phyloP scores from a whole-genome alignment of 768 basidiomycete genomes.

The Saitozyma sp. region DNA sequence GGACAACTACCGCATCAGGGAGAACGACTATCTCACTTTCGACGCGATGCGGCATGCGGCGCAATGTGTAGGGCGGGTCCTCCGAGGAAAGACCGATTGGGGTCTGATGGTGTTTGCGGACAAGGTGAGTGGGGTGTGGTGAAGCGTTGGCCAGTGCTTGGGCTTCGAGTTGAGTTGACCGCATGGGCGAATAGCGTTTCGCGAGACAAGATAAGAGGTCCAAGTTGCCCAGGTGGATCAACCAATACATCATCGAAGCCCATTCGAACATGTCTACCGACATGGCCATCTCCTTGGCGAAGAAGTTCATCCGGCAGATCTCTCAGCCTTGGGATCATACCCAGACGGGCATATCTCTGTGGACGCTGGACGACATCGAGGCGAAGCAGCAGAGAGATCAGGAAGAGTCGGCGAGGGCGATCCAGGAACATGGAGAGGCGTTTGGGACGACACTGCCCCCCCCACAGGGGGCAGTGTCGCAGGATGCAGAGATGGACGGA shows the following conservation, averaged over 20 bases:
- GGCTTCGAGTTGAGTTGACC: conserved; percentile 9
- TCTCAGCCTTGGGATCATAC: conserved; percentile 97
- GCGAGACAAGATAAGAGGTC: conserved; percentile 60
- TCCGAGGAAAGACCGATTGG: conserved; percentile 99
- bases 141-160: conserved; percentile 55
- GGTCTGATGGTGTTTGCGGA: conserved; percentile 99
- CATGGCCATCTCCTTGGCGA: conserved; percentile 91
- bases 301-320: conserved; percentile 96
- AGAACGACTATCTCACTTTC: conserved; percentile 97
- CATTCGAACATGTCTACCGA: conserved; percentile 97
- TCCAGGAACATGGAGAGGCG: conserved; percentile 54
- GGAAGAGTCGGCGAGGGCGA: conserved; percentile 59
- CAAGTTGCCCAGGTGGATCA: conserved; percentile 97
- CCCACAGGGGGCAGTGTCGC: not conserved
- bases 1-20: conserved; percentile 96
- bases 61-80: conserved; percentile 95
- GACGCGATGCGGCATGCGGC: conserved; percentile 99
- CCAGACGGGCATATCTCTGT: conserved; percentile 88
- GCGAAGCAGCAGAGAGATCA: conserved; percentile 80
- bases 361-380: conserved; percentile 90
- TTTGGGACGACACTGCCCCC: conserved; percentile 3
- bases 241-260: conserved; percentile 98
- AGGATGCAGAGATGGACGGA: conserved; percentile 28
- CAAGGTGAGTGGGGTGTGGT: conserved; percentile 63
- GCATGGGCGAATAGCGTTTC: conserved; percentile 35